Base-by-base conservation (phyloP, 2,329 filamentous ascomycete genomes). In the Pleomassaria siparia region DNA sequence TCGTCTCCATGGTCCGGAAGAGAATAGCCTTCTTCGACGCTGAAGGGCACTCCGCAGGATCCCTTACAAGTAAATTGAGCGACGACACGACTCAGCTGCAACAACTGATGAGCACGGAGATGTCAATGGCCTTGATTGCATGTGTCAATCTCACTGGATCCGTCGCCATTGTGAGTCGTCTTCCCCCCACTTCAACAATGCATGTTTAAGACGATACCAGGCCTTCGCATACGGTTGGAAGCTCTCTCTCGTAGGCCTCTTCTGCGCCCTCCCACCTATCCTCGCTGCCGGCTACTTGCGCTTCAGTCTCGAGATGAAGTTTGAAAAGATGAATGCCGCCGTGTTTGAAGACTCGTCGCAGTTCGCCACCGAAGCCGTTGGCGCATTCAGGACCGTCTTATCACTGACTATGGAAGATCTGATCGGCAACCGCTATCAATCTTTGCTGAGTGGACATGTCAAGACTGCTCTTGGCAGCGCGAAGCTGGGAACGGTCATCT, bases 151-250 rank as follows among this genome's bases (percentile, higher is more conserved):
- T 91, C 2, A 58, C 82, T 8, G 87, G 86, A 0, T 82, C 81
- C 7, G 70, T 89, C 12, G 73, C 79, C 35, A 86, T 91, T 43
- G 32, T 35, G 11, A 20, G 32, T 30, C 7, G 8, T 8, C n/a
- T 11, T 18, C 16, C 6, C 7, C 3, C 5, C 32, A 8, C 13
- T 9, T 5, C 11, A 18, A 6, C 10, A 16, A 18, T 20, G 9
- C 5, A 18, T 35, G 15, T 16, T 35, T n/a, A 35, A n/a, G 20
- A 18, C 15, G 8, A 35, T 18, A 18, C 16, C 32, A 35, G 32
- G 78, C 85, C 1, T 90, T 89, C 58, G 74, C 79, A 3, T 89
- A 86, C 63, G 85, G 86, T 1, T 91, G 88, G 88, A 91, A 90
- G 64, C 75, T 92, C 8, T 82, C 85, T 0, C 71, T 90, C 0